These are phyloP conservation scores for Amanita exitialis DNA, from an alignment of 768 basidiomycete species.

Conservation along the genomic window DNA sequence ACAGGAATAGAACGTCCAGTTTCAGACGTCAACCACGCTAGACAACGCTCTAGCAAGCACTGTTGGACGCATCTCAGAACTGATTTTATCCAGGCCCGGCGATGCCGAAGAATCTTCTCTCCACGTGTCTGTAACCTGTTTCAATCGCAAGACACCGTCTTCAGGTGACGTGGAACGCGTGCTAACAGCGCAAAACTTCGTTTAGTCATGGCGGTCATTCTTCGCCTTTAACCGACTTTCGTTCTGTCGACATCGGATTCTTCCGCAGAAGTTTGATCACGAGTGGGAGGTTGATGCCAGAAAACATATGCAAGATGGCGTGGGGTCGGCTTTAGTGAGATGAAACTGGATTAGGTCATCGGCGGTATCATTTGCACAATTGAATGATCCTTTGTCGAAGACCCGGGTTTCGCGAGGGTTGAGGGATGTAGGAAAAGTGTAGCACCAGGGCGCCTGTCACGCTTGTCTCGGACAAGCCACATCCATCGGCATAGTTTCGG, in stretches of 20 bases:
- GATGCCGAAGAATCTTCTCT: not conserved
- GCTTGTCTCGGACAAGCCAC: not conserved
- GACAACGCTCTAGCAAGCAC: too few relatives aligned
- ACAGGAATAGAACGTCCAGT: too few relatives aligned
- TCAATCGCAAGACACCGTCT: not conserved
- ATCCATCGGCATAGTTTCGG: not conserved
- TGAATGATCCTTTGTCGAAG: not conserved
- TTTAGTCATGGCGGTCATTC: not conserved
- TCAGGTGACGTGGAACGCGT: not conserved
- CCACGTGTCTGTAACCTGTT: not conserved
- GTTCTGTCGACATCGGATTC: not conserved
- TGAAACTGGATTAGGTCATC: not conserved
- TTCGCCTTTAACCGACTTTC: not conserved
- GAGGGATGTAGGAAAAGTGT: not conserved
- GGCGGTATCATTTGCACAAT: not conserved
- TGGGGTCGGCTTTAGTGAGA: not conserved
- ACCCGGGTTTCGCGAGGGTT: not conserved
- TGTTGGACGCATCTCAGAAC: not conserved
- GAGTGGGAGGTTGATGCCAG: not conserved
- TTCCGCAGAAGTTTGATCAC: not conserved
- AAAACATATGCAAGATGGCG: not conserved
- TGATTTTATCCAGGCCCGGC: not conserved
- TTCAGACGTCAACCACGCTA: too few relatives aligned
- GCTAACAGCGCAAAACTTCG: not conserved
- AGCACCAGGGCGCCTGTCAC: not conserved